A percentile compares a stretch with the other conserved stretches of the same genome.
These are phyloP conservation scores for Penicillium cinerascens DNA, from an alignment of 495 filamentous ascomycete species.

Conservation along the genomic window DNA sequence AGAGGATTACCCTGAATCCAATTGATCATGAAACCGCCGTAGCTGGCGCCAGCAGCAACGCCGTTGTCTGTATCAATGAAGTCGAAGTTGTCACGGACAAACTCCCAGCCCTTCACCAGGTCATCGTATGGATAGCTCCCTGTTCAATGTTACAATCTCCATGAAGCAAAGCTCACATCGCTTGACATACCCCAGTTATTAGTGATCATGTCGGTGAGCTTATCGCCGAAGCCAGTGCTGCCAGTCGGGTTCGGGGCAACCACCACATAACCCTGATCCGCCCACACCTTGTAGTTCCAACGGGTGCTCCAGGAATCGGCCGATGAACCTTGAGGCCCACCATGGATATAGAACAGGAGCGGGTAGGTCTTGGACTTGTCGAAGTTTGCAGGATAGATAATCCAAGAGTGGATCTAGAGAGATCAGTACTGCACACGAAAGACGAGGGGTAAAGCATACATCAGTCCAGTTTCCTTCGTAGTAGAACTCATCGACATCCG, in stretches of 20 bases:
- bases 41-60: slow-evolving; percentile 49
- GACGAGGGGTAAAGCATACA: slow-evolving; percentile 12
- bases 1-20: slow-evolving; percentile 55
- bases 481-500: slow-evolving; percentile 38
- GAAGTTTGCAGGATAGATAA: slow-evolving; percentile 45
- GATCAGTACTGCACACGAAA: neutral
- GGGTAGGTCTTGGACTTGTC: slow-evolving; percentile 48
- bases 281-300: slow-evolving; percentile 52
- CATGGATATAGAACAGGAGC: slow-evolving; percentile 49
- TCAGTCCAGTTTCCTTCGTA: slow-evolving; percentile 36
- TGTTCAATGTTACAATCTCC: slow-evolving; percentile 6
- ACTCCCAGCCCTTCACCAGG: slow-evolving; percentile 49
- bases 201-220: slow-evolving; percentile 44
- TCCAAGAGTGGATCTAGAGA: slow-evolving; percentile 48
- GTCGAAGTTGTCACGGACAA: slow-evolving; percentile 44
- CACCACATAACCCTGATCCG: slow-evolving; percentile 57
- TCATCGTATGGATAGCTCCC: slow-evolving; percentile 52
- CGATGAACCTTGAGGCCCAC: slow-evolving; percentile 51
- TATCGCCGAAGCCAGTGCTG: slow-evolving; percentile 48
- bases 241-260: slow-evolving; percentile 53
- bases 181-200: slow-evolving; percentile 43
- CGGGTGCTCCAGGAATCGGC: slow-evolving; percentile 47
- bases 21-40: slow-evolving; percentile 55
- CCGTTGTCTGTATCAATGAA: slow-evolving; percentile 49
- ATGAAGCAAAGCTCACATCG: neutral